Conservation (phyloP, 768 basidiomycete species). For the Mycena chlorophos region DNA sequence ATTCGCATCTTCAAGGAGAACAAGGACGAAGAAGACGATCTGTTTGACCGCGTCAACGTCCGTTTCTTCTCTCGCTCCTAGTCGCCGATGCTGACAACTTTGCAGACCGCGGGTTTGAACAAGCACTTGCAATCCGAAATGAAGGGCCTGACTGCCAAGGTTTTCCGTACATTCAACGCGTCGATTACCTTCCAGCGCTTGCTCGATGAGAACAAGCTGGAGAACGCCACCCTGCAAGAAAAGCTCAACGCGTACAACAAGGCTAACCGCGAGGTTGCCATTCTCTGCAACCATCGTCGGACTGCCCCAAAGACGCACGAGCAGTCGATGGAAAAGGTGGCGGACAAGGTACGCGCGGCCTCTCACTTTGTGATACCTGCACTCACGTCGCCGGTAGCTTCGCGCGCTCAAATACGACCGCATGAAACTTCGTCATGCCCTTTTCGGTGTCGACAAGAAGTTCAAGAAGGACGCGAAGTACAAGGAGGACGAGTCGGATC, state of each 20-base stretch:
- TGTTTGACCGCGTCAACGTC: slow-evolving; percentile 96
- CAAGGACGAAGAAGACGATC: slow-evolving; percentile 81
- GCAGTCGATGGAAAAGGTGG: slow-evolving; percentile 92
- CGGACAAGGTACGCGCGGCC: slow-evolving; percentile 69
- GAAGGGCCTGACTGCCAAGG: slow-evolving; percentile 98
- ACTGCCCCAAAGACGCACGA: slow-evolving; percentile 90
- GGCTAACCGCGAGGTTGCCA: slow-evolving; percentile 95
- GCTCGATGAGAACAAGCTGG: slow-evolving; percentile 64
- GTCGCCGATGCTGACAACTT: slow-evolving; percentile 23
- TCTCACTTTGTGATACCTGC: background rate
- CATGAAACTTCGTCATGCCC: slow-evolving; percentile 90
- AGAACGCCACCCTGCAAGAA: slow-evolving; percentile 81
- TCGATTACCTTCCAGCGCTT: slow-evolving; percentile 94
- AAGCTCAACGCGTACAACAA: slow-evolving; percentile 97
- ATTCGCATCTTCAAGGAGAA: slow-evolving; percentile 95
- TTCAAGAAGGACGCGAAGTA: slow-evolving; percentile 82
- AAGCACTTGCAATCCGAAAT: slow-evolving; percentile 92
- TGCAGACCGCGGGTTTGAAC: slow-evolving; percentile 78
- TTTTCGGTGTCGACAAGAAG: slow-evolving; percentile 77
- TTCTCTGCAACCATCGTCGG: slow-evolving; percentile 98
- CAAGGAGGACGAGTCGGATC: slow-evolving; percentile 81
- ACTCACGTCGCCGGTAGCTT: slow-evolving; percentile 52
- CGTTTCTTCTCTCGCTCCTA: slow-evolving; percentile 28
- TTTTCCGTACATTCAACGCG: slow-evolving; percentile 99
- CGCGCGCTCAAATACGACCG: slow-evolving; percentile 92